Percentiles rank a stretch among this genome's conserved stretches.
Evolutionary conservation across 345 rosid species (phyloP).

Genomic region (Luvunga scandens): DNA sequence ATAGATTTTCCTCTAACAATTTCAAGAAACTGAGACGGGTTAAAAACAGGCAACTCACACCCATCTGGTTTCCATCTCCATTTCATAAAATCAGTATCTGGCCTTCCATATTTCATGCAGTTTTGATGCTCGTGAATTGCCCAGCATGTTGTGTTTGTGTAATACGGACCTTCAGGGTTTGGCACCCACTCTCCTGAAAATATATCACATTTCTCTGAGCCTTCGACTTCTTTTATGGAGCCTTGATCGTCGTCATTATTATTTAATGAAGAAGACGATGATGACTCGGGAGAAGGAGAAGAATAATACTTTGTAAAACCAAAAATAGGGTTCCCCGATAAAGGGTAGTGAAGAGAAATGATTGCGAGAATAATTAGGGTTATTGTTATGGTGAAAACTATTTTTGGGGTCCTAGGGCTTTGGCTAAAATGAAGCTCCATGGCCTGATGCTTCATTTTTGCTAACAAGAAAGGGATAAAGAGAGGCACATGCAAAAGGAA

Average conservation of each 20-base stretch:
- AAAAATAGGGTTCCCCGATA: not conserved
- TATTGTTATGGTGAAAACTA: constrained; percentile 4
- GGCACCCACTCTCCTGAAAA: constrained; percentile 86
- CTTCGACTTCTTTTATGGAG: not conserved
- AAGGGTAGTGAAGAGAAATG: constrained; percentile 24
- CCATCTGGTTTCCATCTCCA: constrained; percentile 42
- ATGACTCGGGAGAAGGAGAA: not conserved
- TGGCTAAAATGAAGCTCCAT: not conserved
- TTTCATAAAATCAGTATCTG: constrained; percentile 53
- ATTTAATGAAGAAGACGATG: not conserved
- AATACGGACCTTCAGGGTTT: constrained; percentile 71
- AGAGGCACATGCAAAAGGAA: not conserved
- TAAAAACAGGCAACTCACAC: constrained; percentile 62
- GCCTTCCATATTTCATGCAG: constrained; percentile 87
- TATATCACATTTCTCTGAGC: constrained; percentile 41
- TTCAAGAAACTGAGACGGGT: constrained; percentile 72
- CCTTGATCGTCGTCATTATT: not conserved
- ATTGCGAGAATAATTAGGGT: constrained; percentile 23
- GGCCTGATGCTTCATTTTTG: not conserved
- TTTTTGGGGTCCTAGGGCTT: constrained; percentile 11
- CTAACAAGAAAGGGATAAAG: not conserved
- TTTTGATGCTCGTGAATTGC: constrained; percentile 97
- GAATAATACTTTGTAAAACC: too few relatives aligned
- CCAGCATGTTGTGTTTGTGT: constrained; percentile 86
- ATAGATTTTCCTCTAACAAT: constrained; percentile 66